Evolutionary conservation across 106 monocot species (phyloP).

Genomic region (Platanthera guangdongensis): DNA sequence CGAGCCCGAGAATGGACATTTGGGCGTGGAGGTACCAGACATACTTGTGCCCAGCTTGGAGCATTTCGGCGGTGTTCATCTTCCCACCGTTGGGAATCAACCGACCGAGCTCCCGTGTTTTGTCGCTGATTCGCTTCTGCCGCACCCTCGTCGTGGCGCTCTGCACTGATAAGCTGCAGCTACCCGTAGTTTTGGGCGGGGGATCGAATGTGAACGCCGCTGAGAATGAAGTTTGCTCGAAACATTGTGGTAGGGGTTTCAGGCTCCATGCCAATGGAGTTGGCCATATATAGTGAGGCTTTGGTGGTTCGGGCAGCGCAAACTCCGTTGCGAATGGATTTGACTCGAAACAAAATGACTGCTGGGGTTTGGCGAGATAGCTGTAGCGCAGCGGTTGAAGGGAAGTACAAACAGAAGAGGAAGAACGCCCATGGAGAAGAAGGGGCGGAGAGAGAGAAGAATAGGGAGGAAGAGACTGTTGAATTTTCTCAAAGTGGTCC

Average conservation of each 20-base stretch:
- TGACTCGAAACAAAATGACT: too few relatives aligned
- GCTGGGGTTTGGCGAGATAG: too few relatives aligned
- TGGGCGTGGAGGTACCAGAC: conserved; percentile 69
- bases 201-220: neutral
- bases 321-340: too few relatives aligned
- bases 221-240: too few relatives aligned
- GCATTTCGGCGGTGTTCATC: conserved; percentile 87
- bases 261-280: neutral
- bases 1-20: conserved; percentile 38
- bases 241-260: neutral
- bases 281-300: conserved; percentile 9
- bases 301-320: too few relatives aligned
- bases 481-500: too few relatives aligned
- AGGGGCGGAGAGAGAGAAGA: too few relatives aligned
- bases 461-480: too few relatives aligned
- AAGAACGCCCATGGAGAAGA: too few relatives aligned
- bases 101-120: conserved; percentile 52
- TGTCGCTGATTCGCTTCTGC: conserved; percentile 63
- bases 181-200: neutral
- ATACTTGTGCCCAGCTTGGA: conserved; percentile 42
- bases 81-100: conserved; percentile 53
- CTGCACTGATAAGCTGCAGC: conserved; percentile 23
- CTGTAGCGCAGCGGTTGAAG: too few relatives aligned
- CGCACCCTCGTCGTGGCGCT: conserved; percentile 54
- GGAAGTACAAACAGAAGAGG: too few relatives aligned